Conservation (phyloP, 2,329 filamentous ascomycete genomes). For the Alternaria rosae region DNA sequence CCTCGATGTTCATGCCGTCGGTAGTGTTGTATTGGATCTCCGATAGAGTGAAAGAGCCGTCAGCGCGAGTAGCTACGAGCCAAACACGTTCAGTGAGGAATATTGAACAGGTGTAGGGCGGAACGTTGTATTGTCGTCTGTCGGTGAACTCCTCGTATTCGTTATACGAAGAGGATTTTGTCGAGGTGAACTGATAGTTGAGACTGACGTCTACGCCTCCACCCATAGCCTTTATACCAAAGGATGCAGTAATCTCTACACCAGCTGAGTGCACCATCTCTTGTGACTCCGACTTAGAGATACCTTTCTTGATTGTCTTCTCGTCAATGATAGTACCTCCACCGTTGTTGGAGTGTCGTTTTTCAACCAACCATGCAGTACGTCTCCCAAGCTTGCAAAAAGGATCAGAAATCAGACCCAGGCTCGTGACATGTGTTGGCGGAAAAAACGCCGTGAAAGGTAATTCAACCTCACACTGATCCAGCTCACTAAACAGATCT, state of each 20-base stretch:
- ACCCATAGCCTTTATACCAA: neutral
- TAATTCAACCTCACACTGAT: neutral
- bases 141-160: neutral
- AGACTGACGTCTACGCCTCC: neutral
- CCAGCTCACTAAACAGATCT: neutral
- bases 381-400: neutral
- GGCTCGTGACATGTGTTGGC: neutral
- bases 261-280: neutral
- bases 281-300: neutral
- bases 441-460: neutral
- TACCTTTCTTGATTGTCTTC: neutral
- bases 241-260: neutral
- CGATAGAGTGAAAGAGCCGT: neutral
- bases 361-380: neutral
- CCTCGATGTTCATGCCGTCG: neutral
- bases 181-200: neutral
- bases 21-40: neutral
- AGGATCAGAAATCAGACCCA: neutral
- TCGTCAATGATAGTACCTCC: neutral
- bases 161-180: neutral
- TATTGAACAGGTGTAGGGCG: neutral
- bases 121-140: neutral
- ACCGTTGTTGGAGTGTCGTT: neutral
- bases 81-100: neutral
- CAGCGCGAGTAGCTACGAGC: neutral